These are phyloP conservation scores for Apodospora peruviana DNA, from an alignment of 495 filamentous ascomycete genomes.

Conservation along the genomic window DNA sequence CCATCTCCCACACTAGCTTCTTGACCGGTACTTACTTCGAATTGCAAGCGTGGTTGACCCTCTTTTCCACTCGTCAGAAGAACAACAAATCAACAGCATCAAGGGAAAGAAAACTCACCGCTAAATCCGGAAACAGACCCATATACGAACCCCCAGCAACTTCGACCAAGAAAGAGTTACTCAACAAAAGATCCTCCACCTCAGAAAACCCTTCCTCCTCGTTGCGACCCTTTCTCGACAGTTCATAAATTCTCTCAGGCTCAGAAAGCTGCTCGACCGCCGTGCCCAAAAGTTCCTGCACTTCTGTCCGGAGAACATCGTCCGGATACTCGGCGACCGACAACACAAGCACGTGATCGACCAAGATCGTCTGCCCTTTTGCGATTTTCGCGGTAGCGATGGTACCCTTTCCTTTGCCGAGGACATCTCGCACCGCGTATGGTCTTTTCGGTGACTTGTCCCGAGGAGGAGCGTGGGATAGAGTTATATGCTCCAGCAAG, in stretches of 20 bases:
- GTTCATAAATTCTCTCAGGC: slow-evolving; percentile 9
- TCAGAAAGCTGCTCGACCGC: slow-evolving; percentile 20
- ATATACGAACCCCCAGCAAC: slow-evolving; percentile 22
- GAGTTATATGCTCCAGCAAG: background rate
- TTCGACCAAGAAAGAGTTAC: slow-evolving; percentile 37
- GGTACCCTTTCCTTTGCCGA: slow-evolving; percentile 26
- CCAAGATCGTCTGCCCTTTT: slow-evolving; percentile 21
- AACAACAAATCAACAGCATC: background rate
- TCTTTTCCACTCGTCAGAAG: slow-evolving; percentile 14
- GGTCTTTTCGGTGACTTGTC: slow-evolving; percentile 11
- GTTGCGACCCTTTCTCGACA: slow-evolving; percentile 56
- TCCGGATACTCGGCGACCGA: slow-evolving; percentile 21
- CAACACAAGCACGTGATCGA: slow-evolving; percentile 22
- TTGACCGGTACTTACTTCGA: slow-evolving; percentile 23
- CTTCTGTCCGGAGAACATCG: slow-evolving; percentile 17
- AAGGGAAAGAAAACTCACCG: slow-evolving; percentile 19
- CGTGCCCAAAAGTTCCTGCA: slow-evolving; percentile 20
- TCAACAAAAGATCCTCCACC: slow-evolving; percentile 66
- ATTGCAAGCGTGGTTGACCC: slow-evolving; percentile 31
- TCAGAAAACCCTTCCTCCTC: slow-evolving; percentile 41
- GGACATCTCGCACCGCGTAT: slow-evolving; percentile 21
- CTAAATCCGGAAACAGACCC: slow-evolving; percentile 23
- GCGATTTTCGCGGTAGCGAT: slow-evolving; percentile 23
- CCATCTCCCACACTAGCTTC: background rate
- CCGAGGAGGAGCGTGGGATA: too few species aligned